A percentile compares a stretch with the other conserved stretches of the same genome.
These are phyloP conservation scores for Persicaria maculosa DNA, from an alignment of 148 eudicot genomes.

Conservation along the genomic window DNA sequence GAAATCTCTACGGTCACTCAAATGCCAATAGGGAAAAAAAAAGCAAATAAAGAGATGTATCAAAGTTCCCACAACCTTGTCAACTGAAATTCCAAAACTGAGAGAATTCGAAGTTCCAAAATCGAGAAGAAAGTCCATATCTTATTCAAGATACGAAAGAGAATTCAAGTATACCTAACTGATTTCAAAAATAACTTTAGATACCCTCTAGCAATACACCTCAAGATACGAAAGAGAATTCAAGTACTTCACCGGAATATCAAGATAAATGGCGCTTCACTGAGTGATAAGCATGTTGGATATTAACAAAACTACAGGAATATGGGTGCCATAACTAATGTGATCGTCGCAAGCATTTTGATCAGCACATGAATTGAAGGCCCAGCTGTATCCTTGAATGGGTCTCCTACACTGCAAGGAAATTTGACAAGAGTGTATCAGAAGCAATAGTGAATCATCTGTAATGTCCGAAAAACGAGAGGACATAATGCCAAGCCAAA, in stretches of 20 bases:
- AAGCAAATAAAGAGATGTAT: too few species aligned
- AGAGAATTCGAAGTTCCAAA: not conserved
- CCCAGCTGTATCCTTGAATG: constrained; percentile 98
- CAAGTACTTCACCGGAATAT: not conserved
- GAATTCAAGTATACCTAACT: constrained; percentile 9
- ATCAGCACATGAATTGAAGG: constrained; percentile 96
- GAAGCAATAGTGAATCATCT: not conserved
- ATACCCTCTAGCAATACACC: constrained; percentile 7
- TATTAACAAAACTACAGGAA: constrained; percentile 42
- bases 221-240: constrained; percentile 1
- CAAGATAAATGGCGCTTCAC: constrained; percentile 6
- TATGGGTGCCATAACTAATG: constrained; percentile 96
- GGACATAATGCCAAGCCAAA: not conserved
- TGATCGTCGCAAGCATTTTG: constrained; percentile 94
- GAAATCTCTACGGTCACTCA: too few species aligned
- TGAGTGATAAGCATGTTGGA: constrained; percentile 8
- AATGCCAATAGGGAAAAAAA: too few species aligned
- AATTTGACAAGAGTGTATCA: not conserved
- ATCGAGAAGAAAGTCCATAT: not conserved
- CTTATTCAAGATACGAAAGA: constrained; percentile 1
- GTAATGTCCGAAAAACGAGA: not conserved
- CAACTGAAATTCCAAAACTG: too few species aligned
- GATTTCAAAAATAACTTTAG: constrained; percentile 1
- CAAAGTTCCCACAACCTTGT: too few species aligned
- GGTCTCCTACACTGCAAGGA: constrained; percentile 91